Base-by-base conservation (phyloP, 1,139 yeast genomes). In the Zygosaccharomyces sapae region DNA sequence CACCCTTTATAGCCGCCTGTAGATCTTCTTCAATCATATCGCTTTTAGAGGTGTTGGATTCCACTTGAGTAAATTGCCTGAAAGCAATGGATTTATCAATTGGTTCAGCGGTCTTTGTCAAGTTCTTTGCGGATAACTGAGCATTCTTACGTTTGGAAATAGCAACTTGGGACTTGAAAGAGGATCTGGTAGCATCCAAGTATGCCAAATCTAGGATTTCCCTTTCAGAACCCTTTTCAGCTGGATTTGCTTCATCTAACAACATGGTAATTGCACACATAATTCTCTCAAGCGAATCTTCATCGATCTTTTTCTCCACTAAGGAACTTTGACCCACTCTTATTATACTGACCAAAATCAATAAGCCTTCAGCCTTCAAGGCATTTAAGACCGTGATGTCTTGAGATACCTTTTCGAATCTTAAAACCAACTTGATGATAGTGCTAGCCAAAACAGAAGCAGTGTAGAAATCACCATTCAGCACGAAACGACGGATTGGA, bases 221-320 rank as follows among this genome's bases (percentile, higher is more conserved):
- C 44, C 68, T 70, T 42, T 70, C 71, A 42, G 69, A 66, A 24
- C 67, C 59, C 29, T 64, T 65, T 50, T 67, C 70, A 16, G 66
- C 60, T 31, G 70, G 67, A 50, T 76, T 76, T 45, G 78, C 71
- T 42, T 81, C 85, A 55, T 84, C 89, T 55, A 88, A 78, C 59
- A 90, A 74, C 47, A 84, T 79, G 61, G 83, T 81, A 60, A 94
- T 80, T 65, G 92, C 90, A 10, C 94, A 76, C 67, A 88, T 74
- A 49, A 94, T 84, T 71, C 97, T 81, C 70, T 92, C 98, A 18
- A 86, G 80, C 3, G 97, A 86, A 69, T 94, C 99, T 70, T 92
- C 98, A 62, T 92, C 97, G 55, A 90, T 90, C 60, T 80, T 81
- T 63, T 83, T 82, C 52, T 80, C 74, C 20, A 81, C 94, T 53